These are phyloP conservation scores for Penicillium roqueforti DNA, from an alignment of 495 filamentous ascomycete genomes.

Conservation along the genomic window DNA sequence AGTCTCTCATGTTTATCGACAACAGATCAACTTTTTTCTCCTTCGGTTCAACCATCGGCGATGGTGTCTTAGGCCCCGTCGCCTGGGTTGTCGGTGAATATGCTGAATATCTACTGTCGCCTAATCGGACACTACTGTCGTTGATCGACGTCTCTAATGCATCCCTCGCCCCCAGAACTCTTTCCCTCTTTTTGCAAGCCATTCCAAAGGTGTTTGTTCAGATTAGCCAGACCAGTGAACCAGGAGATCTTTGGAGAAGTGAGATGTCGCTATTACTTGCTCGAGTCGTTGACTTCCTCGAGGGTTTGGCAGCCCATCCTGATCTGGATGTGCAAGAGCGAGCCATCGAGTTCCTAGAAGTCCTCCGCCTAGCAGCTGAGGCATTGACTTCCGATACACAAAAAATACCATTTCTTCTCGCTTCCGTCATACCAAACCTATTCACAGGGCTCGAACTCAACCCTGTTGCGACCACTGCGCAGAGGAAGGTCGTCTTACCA, in stretches of 20 bases:
- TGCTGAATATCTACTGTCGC: constrained; percentile 58
- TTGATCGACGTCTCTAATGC: constrained; percentile 63
- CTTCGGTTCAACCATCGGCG: constrained; percentile 39
- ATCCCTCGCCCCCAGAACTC: constrained; percentile 55
- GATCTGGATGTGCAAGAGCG: constrained; percentile 94
- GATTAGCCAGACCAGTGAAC: constrained; percentile 51
- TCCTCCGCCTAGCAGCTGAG: constrained; percentile 79
- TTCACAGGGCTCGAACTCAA: constrained; percentile 86
- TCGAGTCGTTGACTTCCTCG: constrained; percentile 74
- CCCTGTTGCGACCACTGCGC: constrained; percentile 77
- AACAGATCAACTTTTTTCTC: constrained; percentile 46
- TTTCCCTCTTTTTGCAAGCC: constrained; percentile 80
- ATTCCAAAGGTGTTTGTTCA: constrained; percentile 74
- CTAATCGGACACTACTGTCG: constrained; percentile 63
- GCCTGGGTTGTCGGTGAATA: constrained; percentile 90
- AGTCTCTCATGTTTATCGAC: constrained; percentile 59
- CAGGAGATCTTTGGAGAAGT: constrained; percentile 67
- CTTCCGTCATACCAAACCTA: constrained; percentile 80
- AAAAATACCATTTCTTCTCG: constrained; percentile 74
- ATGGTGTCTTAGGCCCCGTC: constrained; percentile 64
- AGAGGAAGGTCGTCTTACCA: constrained; percentile 81
- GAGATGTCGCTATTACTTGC: constrained; percentile 70
- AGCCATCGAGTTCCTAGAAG: constrained; percentile 84
- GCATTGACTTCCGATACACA: constrained; percentile 63
- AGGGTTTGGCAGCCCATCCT: constrained; percentile 71